A percentile compares a stretch with the other conserved stretches of the same genome.
Conservation (phyloP, 1,284 basidiomycete species). For the Ustilago nuda region DNA sequence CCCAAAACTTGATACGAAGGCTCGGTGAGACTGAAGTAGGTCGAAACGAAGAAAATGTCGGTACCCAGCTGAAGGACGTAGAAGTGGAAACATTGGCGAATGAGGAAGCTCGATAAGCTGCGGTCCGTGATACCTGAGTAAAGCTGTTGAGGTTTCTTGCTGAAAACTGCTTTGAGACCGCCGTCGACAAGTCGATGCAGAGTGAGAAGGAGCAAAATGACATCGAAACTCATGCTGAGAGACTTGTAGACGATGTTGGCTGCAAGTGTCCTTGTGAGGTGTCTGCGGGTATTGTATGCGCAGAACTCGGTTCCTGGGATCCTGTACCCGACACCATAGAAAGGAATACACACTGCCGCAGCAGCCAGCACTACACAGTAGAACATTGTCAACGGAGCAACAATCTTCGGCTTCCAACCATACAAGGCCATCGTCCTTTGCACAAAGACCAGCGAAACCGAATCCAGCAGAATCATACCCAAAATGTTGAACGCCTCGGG, state of each 20-base stretch:
- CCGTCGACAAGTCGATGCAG: conserved; percentile 47
- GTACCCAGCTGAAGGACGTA: conserved; percentile 29
- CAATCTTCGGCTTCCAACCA: conserved; percentile 30
- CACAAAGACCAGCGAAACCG: conserved; percentile 39
- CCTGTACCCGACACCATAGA: conserved; percentile 32
- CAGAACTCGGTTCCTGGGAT: conserved; percentile 38
- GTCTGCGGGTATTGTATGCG: conserved; percentile 32
- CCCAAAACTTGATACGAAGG: conserved; percentile 37
- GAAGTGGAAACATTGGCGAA: conserved; percentile 48
- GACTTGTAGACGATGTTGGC: conserved; percentile 35
- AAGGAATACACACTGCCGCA: conserved; percentile 26
- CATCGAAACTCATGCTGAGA: conserved; percentile 33
- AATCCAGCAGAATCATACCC: conserved; percentile 25
- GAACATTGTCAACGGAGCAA: conserved; percentile 18
- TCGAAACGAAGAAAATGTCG: conserved; percentile 40
- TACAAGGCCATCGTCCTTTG: conserved; percentile 48
- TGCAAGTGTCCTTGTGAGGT: conserved; percentile 13
- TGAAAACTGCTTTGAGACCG: conserved; percentile 26
- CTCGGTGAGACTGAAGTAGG: conserved; percentile 29
- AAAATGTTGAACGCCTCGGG: conserved; percentile 34
- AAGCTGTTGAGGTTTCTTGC: conserved; percentile 22
- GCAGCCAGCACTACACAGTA: conserved; percentile 28
- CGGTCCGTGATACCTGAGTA: conserved; percentile 13
- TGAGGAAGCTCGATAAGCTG: conserved; percentile 32
- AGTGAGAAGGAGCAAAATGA: conserved; percentile 38